phyloP scores from a whole-genome alignment of 2,329 filamentous ascomycete species.

The Cladosporium velox region DNA sequence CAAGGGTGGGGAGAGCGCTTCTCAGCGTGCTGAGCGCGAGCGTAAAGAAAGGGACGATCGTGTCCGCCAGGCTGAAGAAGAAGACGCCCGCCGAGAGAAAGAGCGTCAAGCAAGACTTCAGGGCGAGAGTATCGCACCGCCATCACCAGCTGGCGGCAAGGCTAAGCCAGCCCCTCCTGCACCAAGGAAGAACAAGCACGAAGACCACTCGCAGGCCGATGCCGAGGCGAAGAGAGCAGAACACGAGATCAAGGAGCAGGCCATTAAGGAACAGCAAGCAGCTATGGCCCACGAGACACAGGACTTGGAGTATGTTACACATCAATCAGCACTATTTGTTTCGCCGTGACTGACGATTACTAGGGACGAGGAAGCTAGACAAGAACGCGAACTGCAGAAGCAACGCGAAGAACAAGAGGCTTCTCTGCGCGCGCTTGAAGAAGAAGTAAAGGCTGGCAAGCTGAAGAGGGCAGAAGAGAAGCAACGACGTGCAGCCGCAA shows the following conservation, averaged over 20 bases:
- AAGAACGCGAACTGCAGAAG: slow-evolving; percentile 77
- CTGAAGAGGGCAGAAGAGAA: slow-evolving; percentile 96
- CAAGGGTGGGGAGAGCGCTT: slow-evolving; percentile 74
- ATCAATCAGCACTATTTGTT: background rate
- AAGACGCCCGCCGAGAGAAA: slow-evolving; percentile 83
- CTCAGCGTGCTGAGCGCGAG: slow-evolving; percentile 86
- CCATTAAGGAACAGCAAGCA: slow-evolving; percentile 68
- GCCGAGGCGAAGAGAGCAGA: slow-evolving; percentile 65
- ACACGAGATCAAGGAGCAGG: slow-evolving; percentile 53
- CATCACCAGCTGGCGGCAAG: slow-evolving; percentile 49
- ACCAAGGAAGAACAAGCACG: slow-evolving; percentile 67
- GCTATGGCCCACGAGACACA: slow-evolving; percentile 72
- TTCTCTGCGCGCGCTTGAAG: slow-evolving; percentile 84
- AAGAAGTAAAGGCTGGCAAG: slow-evolving; percentile 91
- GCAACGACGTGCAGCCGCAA: slow-evolving; percentile 82
- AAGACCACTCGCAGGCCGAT: slow-evolving; percentile 52
- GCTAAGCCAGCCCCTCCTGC: slow-evolving; percentile 65
- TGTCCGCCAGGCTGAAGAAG: slow-evolving; percentile 85
- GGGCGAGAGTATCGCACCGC: slow-evolving; percentile 69
- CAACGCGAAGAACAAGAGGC: slow-evolving; percentile 81
- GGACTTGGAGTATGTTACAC: slow-evolving; percentile 74
- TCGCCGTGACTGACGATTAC: slow-evolving; percentile 32
- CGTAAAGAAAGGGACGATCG: slow-evolving; percentile 84
- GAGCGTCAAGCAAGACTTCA: slow-evolving; percentile 82
- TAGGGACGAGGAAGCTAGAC: slow-evolving; percentile 71